Evolutionary conservation across 306 rosid genomes (phyloP).

Genomic region (Cucurbita moschata): DNA sequence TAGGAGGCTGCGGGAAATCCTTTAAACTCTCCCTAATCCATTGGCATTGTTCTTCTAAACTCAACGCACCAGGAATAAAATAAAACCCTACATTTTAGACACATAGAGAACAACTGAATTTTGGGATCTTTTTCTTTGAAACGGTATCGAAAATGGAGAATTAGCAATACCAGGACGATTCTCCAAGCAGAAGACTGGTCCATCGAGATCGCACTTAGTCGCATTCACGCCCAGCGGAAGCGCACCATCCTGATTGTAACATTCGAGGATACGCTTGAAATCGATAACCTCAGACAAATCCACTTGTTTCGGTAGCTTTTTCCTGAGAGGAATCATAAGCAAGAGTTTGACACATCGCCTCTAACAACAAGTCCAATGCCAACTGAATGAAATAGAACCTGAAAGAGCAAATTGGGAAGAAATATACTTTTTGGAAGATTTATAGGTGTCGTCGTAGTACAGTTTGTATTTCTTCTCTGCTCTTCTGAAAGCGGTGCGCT

Average conservation of each 20-base stretch:
- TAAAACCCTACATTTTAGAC: conserved; percentile 43
- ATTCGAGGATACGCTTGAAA: conserved; percentile 49
- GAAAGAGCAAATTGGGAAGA: background rate
- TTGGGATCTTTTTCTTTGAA: background rate
- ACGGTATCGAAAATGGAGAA: background rate
- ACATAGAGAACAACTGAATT: background rate
- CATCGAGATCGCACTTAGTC: conserved; percentile 17
- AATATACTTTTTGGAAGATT: conserved; percentile 39
- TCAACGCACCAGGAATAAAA: conserved; percentile 63
- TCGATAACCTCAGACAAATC: conserved; percentile 74
- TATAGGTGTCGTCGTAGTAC: conserved; percentile 51
- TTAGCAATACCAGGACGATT: conserved; percentile 48
- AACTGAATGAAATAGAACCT: background rate
- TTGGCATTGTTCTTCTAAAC: conserved; percentile 47
- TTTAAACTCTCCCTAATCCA: conserved; percentile 67
- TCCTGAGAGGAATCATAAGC: conserved; percentile 28
- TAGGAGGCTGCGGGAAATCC: conserved; percentile 81
- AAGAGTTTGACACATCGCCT: background rate
- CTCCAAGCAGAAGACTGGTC: conserved; percentile 53
- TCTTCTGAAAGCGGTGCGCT: conserved; percentile 75
- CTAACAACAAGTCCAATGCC: background rate
- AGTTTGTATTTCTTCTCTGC: conserved; percentile 94
- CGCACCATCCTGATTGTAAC: conserved; percentile 20
- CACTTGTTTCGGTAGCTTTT: conserved; percentile 47
- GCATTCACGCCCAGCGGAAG: conserved; percentile 39